phyloP scores from a whole-genome alignment of 2,329 filamentous ascomycete genomes.

The Fusarium papillatum region DNA sequence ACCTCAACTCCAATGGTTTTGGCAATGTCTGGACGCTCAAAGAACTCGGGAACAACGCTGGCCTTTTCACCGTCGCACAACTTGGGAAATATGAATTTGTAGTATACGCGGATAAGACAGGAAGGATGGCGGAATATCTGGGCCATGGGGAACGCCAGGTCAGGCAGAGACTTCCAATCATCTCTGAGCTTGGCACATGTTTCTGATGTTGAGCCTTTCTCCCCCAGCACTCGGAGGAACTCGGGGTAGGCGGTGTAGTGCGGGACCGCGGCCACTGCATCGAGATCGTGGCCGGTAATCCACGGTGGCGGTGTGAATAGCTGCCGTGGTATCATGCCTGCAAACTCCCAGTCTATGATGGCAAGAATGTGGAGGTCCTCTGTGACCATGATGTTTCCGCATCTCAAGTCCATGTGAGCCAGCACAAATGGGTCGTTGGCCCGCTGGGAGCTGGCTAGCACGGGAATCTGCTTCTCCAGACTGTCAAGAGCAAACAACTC shows the following conservation, averaged over 20 bases:
- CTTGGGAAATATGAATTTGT: constrained; percentile 17
- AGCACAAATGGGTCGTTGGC: constrained; percentile 7
- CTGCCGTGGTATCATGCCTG: constrained; percentile 24
- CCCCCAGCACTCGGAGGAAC: constrained; percentile 8
- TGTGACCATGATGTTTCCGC: constrained; percentile 41
- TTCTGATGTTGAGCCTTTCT: not conserved
- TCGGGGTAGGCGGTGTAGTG: not conserved
- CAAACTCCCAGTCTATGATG: constrained; percentile 45
- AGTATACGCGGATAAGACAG: constrained; percentile 19
- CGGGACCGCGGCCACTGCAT: not conserved
- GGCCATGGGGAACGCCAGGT: constrained; percentile 9
- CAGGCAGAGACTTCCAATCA: constrained; percentile 7
- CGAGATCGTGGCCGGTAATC: constrained; percentile 26
- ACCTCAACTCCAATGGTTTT: no score
- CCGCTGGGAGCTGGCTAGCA: no score
- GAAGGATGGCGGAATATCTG: constrained; percentile 25
- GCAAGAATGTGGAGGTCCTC: constrained; percentile 38
- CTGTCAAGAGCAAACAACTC: constrained; percentile 31
- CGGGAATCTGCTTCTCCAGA: no score
- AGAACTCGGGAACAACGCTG: not conserved
- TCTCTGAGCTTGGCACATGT: constrained; percentile 10
- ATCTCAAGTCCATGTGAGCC: constrained; percentile 30
- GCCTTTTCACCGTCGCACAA: not conserved
- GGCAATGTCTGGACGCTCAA: not conserved
- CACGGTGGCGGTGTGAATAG: constrained; percentile 34